A percentile compares a stretch with the other conserved stretches of the same genome.
phyloP scores from a whole-genome alignment of 2,329 filamentous ascomycete species.

The Cordyceps pruinosa region DNA sequence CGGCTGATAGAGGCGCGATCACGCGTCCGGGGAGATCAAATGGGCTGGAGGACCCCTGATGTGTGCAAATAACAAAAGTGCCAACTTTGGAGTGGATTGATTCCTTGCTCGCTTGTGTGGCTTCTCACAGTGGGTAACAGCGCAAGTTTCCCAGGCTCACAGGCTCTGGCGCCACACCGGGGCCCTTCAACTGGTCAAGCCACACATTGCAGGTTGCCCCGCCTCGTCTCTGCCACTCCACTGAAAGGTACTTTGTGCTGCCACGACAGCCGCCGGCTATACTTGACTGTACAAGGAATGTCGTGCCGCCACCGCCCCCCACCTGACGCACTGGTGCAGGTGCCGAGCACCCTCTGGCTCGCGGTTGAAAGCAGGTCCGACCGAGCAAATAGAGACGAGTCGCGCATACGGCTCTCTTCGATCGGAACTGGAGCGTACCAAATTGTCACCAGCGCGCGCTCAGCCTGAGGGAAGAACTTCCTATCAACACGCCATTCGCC shows the following conservation, averaged over 20 bases:
- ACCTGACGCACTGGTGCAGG: neutral
- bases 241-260: neutral
- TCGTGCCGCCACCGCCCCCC: conserved; percentile 3
- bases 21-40: neutral
- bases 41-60: neutral
- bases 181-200: neutral
- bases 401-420: neutral
- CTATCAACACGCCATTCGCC: neutral
- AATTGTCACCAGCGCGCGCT: neutral
- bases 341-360: neutral
- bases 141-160: neutral
- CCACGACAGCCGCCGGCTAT: neutral
- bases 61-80: neutral
- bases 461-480: neutral
- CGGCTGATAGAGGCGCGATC: neutral
- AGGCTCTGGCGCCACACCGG: neutral
- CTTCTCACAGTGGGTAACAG: neutral
- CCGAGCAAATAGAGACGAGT: too few species aligned
- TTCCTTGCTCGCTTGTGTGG: neutral
- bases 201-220: conserved; percentile 2
- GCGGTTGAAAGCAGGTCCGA: neutral
- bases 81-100: neutral
- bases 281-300: neutral
- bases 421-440: neutral
- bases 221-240: neutral